Evolutionary conservation across 2,329 filamentous ascomycete genomes (phyloP), one percentile per base, ranked within the genome.

Genomic region (Huntiella abstrusa): DNA sequence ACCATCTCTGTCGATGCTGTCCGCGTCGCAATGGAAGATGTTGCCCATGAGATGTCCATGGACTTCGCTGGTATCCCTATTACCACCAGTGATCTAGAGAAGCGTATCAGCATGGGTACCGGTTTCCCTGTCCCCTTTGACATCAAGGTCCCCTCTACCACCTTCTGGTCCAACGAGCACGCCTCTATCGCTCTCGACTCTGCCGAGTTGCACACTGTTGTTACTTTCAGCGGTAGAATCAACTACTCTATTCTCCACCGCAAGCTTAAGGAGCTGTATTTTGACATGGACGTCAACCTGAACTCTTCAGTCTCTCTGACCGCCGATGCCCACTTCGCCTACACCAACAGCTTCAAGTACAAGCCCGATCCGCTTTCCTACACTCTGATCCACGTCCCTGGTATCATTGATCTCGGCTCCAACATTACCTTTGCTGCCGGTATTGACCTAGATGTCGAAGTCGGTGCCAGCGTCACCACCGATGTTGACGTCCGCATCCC

Each of bases 191-290:
- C 54, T 2, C 60, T 60, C 16, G 55, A 64, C 38, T 51, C 53
- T 11, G 62, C 58, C 33, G 51, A 53, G 35, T 56, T 68, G 42
- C 55, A 55, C 12, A 55, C 60, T 16, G 56, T 55, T 11, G 54
- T 64, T 35, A 60, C 60, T 12, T 60, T 67, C 38, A 64, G 62
- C 1, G 64, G 64, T 32, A 60, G 60, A 49, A 56, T 67, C n/a
- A 55, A 40, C 34, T 45, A 38, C 43, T 38, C 41, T 6, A 34
- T 43, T 8, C 10, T 34, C 6, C 32, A 32, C n/a, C 12, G 11
- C 3, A 43, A 33, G 32, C 28, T 43, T 2, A 19, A 43, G 16
- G 17, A 57, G 15, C 56, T 67, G 5, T 62, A 60, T 53, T 62
- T 68, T 38, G 63, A 67, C 51, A 57, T 67, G 50, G 62, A 65